A percentile compares a stretch with the other conserved stretches of the same genome.
These are phyloP conservation scores for Saccharomycopsis fodiens DNA, from an alignment of 805 yeast species.

Conservation along the genomic window DNA sequence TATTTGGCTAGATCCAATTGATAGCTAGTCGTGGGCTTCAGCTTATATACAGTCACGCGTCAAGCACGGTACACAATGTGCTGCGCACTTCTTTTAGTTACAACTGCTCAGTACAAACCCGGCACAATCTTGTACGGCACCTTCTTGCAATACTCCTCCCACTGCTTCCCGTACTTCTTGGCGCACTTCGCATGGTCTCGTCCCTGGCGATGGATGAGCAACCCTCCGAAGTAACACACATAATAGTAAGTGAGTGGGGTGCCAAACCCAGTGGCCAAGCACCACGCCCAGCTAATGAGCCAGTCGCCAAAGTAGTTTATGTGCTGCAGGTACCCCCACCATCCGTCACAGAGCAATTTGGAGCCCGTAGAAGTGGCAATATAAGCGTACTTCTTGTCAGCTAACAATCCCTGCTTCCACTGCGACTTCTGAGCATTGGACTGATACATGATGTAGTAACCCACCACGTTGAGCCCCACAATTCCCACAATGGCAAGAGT, in stretches of 20 bases:
- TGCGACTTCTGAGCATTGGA: conserved; percentile 80
- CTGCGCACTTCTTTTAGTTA: neutral
- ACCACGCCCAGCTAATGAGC: conserved; percentile 87
- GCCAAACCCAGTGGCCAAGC: conserved; percentile 76
- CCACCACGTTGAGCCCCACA: conserved; percentile 43
- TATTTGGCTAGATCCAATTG: no score
- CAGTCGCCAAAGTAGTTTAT: conserved; percentile 95
- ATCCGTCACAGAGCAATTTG: conserved; percentile 76
- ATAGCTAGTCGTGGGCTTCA: no score
- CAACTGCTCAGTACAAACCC: conserved; percentile 51
- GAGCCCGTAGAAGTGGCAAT: conserved; percentile 74
- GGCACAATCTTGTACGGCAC: conserved; percentile 94
- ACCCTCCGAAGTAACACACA: conserved; percentile 70
- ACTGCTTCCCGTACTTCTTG: conserved; percentile 74
- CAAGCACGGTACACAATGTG: no score
- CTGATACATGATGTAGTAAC: conserved; percentile 76
- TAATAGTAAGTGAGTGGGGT: conserved; percentile 86
- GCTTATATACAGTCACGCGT: no score
- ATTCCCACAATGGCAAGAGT: conserved; percentile 42
- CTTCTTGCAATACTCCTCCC: conserved; percentile 71
- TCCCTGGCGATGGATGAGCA: conserved; percentile 79
- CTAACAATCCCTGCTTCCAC: conserved; percentile 71
- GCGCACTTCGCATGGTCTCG: conserved; percentile 92
- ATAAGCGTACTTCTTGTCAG: conserved; percentile 51
- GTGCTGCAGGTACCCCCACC: conserved; percentile 95